Evolutionary conservation across 2,329 filamentous ascomycete genomes (phyloP).

Genomic region (Penicillium sp.): DNA sequence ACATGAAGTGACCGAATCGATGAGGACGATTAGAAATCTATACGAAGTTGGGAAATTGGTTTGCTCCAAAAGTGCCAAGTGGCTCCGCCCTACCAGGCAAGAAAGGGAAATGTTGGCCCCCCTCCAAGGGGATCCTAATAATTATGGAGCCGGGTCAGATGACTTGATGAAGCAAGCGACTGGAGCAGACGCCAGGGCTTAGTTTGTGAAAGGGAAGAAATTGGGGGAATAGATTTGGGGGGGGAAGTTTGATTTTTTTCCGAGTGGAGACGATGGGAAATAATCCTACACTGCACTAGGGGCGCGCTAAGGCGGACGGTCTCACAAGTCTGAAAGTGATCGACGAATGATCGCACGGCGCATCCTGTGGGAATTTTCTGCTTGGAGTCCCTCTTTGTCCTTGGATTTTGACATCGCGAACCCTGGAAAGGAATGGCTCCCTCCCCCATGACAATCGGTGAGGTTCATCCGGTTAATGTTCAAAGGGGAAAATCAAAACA

Average conservation of each 20-base stretch:
- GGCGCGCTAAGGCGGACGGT: constrained; percentile 29
- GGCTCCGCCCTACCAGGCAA: constrained; percentile 4
- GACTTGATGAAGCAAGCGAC: background rate
- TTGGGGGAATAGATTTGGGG: constrained; percentile 5
- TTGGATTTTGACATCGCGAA: background rate
- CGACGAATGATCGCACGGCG: constrained; percentile 22
- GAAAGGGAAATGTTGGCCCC: background rate
- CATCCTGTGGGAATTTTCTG: constrained; percentile 19
- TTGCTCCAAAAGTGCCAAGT: constrained; percentile 12
- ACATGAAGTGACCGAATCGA: constrained; percentile 9
- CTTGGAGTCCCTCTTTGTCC: background rate
- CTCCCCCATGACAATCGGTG: background rate
- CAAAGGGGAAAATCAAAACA: background rate
- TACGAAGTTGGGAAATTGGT: constrained; percentile 14
- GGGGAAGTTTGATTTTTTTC: background rate
- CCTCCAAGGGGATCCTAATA: background rate
- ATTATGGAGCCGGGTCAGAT: background rate
- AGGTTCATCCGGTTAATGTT: background rate
- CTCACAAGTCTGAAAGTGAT: constrained; percentile 28
- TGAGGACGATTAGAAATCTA: constrained; percentile 12
- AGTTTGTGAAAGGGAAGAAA: constrained; percentile 9
- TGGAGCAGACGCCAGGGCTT: constrained; percentile 19
- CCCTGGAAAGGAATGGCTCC: background rate
- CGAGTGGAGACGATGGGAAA: constrained; percentile 19
- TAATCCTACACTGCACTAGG: constrained; percentile 27